These are phyloP conservation scores for Phanerodontia chrysosporium DNA, from an alignment of 768 basidiomycete genomes.

Conservation along the genomic window DNA sequence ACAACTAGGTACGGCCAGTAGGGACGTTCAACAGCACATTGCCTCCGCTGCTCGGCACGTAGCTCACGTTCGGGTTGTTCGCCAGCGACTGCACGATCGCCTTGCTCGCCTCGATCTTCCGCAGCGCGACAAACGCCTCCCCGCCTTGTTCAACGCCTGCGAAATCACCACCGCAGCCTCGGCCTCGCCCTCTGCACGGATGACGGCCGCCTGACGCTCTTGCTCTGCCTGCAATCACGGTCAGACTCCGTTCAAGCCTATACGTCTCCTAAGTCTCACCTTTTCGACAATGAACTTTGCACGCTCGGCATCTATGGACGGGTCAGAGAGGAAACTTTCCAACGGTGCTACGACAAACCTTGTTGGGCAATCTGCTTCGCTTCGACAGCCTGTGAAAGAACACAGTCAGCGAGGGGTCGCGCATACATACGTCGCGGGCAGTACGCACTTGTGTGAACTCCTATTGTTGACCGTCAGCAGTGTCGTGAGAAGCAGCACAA, in stretches of 20 bases:
- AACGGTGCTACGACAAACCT: conserved; percentile 39
- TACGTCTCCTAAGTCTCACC: conserved; percentile 38
- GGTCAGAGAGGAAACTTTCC: not conserved
- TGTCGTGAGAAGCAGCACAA: not conserved
- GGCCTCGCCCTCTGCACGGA: conserved; percentile 97
- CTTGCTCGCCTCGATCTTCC: conserved; percentile 97
- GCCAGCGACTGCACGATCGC: conserved; percentile 88
- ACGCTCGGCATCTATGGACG: conserved; percentile 80
- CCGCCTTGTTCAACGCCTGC: conserved; percentile 89
- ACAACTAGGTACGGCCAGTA: conserved; percentile 38
- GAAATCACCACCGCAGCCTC: conserved; percentile 95
- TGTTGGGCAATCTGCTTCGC: conserved; percentile 99
- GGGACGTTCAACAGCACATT: conserved; percentile 85
- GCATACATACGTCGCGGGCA: not conserved
- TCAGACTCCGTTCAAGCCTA: not conserved
- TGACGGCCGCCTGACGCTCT: conserved; percentile 97
- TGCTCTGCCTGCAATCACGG: conserved; percentile 76
- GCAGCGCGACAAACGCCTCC: conserved; percentile 90
- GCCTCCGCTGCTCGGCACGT: conserved; percentile 76
- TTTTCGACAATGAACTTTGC: conserved; percentile 99
- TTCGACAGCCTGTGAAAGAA: conserved; percentile 84
- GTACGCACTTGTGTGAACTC: conserved; percentile 72
- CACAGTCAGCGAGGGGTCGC: not conserved
- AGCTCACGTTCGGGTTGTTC: conserved; percentile 80
- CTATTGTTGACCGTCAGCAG: conserved; percentile 32